Conservation (phyloP, 192 early-diverging fungal genomes). For the Glomus cerebriforme region DNA sequence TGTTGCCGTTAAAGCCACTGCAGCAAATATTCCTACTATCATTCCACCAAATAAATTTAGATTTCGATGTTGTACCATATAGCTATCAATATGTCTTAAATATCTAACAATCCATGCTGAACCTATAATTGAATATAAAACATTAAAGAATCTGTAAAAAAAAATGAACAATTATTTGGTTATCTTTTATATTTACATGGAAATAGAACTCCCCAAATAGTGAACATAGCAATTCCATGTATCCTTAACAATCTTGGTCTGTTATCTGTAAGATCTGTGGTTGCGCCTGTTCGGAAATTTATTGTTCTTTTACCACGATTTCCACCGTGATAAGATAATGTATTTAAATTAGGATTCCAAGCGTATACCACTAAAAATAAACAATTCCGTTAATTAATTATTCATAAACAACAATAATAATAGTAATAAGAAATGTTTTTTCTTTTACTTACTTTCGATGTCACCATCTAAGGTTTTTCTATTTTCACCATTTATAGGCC, state of each 20-base stretch:
- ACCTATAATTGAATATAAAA: neutral
- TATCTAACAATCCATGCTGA: conserved; percentile 29
- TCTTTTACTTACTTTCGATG: neutral
- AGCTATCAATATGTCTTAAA: conserved; percentile 14
- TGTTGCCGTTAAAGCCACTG: conserved; percentile 21
- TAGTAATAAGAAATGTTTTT: neutral
- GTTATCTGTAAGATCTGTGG: neutral
- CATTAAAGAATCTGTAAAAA: neutral
- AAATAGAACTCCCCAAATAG: conserved; percentile 17
- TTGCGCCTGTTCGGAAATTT: conserved; percentile 6
- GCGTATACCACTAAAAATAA: neutral
- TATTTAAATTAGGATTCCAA: neutral
- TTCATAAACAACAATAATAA: too few relatives aligned
- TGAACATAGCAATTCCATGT: conserved; percentile 33
- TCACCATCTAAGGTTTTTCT: neutral
- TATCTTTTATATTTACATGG: neutral
- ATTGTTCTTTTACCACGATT: neutral
- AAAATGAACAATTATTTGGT: neutral
- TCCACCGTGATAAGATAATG: neutral
- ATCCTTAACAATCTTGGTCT: neutral
- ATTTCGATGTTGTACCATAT: conserved; percentile 28
- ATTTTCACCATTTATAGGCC: neutral
- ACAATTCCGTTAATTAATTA: too few relatives aligned
- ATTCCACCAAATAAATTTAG: conserved; percentile 28
- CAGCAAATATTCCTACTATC: conserved; percentile 19